Evolutionary conservation across 768 basidiomycete genomes (phyloP).

Genomic region (Podaxis sp.): DNA sequence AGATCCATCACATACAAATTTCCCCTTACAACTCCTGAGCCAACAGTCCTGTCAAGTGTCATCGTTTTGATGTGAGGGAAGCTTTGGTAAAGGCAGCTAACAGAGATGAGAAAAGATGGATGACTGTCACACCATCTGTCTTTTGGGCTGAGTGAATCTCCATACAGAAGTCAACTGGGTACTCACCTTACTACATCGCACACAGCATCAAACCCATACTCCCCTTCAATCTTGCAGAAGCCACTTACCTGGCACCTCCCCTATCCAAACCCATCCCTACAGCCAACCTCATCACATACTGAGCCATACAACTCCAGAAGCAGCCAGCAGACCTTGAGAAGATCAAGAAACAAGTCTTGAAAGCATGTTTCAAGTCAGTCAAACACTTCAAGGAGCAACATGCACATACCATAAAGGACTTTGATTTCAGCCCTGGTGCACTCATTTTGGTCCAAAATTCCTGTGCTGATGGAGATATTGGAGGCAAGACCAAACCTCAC

Average conservation of each 20-base stretch:
- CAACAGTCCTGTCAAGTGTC: conserved; percentile 36
- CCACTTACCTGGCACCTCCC: conserved; percentile 18
- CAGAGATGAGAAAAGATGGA: conserved; percentile 30
- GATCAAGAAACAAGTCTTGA: too few relatives aligned
- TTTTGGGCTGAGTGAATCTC: conserved; percentile 36
- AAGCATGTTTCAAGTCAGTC: background rate
- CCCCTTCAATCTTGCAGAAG: conserved; percentile 28
- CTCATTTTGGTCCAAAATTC: conserved; percentile 20
- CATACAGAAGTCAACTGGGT: conserved; percentile 28
- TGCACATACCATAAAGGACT: conserved; percentile 17
- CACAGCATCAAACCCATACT: conserved; percentile 34
- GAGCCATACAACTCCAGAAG: too few relatives aligned
- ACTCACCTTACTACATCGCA: conserved; percentile 34
- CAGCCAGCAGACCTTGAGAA: too few relatives aligned
- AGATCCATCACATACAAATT: too few relatives aligned
- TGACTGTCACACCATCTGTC: conserved; percentile 20
- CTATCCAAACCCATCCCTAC: conserved; percentile 11
- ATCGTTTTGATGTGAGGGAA: conserved; percentile 31
- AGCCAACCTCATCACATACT: too few relatives aligned
- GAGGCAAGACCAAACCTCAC: too few relatives aligned
- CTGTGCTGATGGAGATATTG: too few relatives aligned
- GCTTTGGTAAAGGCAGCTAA: conserved; percentile 30
- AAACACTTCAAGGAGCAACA: conserved; percentile 25
- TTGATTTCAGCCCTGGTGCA: conserved; percentile 23
- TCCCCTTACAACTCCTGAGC: too few relatives aligned